phyloP scores from a whole-genome alignment of 2,329 filamentous ascomycete genomes.

The Ascochyta rabiei region DNA sequence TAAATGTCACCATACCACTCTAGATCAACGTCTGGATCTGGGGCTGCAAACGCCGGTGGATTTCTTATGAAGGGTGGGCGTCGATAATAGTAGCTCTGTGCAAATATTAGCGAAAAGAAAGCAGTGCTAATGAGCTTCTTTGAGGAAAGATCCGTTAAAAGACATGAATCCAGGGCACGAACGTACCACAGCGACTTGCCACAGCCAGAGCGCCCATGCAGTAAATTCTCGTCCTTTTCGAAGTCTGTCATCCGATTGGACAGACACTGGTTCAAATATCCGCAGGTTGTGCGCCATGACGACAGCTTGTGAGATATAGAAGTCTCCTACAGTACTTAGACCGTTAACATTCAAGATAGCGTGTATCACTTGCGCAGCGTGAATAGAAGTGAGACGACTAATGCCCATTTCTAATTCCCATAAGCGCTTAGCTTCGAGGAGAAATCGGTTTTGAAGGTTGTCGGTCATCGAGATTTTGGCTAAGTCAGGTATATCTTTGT shows the following conservation, averaged over 20 bases:
- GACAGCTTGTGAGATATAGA: conserved; percentile 20
- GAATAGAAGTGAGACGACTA: conserved; percentile 22
- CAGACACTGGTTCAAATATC: conserved; percentile 11
- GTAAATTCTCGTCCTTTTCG: conserved; percentile 13
- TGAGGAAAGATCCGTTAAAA: not conserved
- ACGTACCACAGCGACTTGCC: conserved; percentile 7
- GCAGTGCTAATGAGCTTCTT: too few species aligned
- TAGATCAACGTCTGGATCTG: conserved; percentile 18
- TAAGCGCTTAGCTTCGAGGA: conserved; percentile 28
- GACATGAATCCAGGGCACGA: not conserved
- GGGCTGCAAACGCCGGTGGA: conserved; percentile 9
- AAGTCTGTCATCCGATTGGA: not conserved
- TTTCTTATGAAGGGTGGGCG: conserved; percentile 9
- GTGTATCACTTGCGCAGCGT: conserved; percentile 20
- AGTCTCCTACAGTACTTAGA: conserved; percentile 16
- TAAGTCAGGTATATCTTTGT: conserved; percentile 9
- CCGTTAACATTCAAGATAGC: not conserved
- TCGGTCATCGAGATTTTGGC: conserved; percentile 22
- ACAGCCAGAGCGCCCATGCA: conserved; percentile 17
- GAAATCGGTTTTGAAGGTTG: conserved; percentile 23
- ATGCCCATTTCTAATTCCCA: conserved; percentile 25
- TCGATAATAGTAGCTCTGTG: conserved; percentile 14
- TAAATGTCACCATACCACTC: conserved; percentile 28
- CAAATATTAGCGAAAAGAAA: not conserved
- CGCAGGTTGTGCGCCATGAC: conserved; percentile 21